Conservation (phyloP, 148 eudicot species). For the Camellia sinensis region DNA sequence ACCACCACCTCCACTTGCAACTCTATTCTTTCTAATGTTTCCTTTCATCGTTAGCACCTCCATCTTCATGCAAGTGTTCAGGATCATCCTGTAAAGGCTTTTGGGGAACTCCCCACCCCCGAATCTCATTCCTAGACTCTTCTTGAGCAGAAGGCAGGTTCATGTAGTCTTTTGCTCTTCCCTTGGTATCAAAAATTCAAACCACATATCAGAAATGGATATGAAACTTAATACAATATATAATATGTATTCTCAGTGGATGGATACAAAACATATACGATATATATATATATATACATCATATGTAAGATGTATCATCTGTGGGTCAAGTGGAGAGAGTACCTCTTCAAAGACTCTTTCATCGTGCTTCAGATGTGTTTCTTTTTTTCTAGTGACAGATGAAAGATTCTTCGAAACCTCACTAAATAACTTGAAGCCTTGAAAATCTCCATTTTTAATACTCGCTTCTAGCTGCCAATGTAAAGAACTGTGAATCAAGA, state of each 20-base stretch:
- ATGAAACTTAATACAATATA: not conserved
- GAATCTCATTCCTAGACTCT: slow-evolving; percentile 43
- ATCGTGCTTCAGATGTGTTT: slow-evolving; percentile 13
- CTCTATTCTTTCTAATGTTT: slow-evolving; percentile 25
- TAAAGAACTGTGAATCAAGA: not conserved
- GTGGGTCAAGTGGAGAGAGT: not conserved
- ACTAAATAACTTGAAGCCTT: slow-evolving; percentile 48
- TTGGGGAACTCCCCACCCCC: slow-evolving; percentile 45
- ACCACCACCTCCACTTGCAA: not conserved
- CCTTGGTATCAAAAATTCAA: slow-evolving; percentile 29
- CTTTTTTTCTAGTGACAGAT: slow-evolving; percentile 33
- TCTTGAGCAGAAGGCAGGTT: slow-evolving; percentile 53
- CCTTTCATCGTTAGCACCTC: slow-evolving; percentile 31
- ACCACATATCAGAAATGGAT: slow-evolving; percentile 1
- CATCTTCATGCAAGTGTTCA: slow-evolving; percentile 39
- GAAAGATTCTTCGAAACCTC: slow-evolving; percentile 38
- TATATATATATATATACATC: too few relatives aligned
- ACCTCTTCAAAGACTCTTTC: slow-evolving; percentile 36
- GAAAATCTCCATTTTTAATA: slow-evolving; percentile 67
- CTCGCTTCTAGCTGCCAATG: slow-evolving; percentile 79
- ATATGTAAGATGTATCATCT: not conserved
- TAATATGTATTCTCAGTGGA: not conserved
- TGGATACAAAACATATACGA: not conserved
- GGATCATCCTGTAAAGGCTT: slow-evolving; percentile 47
- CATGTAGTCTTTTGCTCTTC: slow-evolving; percentile 25